phyloP scores from a whole-genome alignment of 345 rosid species.

The Crucihimalaya himalaica region DNA sequence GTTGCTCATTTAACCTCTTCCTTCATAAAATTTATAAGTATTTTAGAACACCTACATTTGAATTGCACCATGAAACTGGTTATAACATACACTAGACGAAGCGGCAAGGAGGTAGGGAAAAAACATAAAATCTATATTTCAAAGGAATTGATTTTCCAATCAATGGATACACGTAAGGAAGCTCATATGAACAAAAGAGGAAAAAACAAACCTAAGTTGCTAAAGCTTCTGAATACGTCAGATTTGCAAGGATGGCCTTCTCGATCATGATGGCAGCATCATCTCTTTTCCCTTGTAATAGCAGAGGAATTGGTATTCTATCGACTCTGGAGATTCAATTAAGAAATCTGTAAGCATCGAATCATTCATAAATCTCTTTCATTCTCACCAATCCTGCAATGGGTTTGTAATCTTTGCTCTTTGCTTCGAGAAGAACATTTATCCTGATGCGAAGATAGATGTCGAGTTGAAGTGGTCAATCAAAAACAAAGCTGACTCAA shows the following conservation, averaged over 20 bases:
- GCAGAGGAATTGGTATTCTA: constrained; percentile 22
- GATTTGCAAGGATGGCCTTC: constrained; percentile 96
- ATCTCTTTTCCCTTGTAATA: constrained; percentile 96
- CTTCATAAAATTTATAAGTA: no score
- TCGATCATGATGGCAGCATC: constrained; percentile 98
- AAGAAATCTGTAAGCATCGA: constrained; percentile 13
- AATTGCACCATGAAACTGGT: constrained; percentile 31
- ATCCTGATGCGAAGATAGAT: no score
- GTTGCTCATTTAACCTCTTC: constrained; percentile 84
- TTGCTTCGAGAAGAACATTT: no score
- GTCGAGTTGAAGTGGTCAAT: no score
- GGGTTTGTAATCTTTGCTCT: no score
- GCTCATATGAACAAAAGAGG: not conserved
- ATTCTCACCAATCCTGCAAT: no score
- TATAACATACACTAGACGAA: constrained; percentile 8
- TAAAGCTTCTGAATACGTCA: constrained; percentile 98
- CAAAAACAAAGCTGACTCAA: no score
- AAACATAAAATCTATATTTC: not conserved
- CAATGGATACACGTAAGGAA: not conserved
- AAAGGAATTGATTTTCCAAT: not conserved
- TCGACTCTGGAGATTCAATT: not conserved
- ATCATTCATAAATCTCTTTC: no score
- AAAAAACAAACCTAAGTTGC: constrained; percentile 75
- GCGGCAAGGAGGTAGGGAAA: not conserved
- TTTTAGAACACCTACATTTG: constrained; percentile 82